Base-by-base conservation (phyloP, 2,329 filamentous ascomycete species). In the Leptodontidium sp. region DNA sequence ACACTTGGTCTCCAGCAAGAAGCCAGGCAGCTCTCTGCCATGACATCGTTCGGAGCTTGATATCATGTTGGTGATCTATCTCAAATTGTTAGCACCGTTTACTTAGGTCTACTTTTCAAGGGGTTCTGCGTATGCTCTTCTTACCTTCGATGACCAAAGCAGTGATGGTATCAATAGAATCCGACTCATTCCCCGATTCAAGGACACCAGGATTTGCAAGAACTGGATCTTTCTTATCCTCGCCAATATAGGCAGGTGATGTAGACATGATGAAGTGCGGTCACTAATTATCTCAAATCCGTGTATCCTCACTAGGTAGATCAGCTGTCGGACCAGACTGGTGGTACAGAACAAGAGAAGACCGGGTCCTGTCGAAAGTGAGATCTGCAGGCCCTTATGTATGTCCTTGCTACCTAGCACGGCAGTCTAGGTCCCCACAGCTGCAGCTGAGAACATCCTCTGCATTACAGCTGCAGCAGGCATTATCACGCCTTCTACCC, bases 21-120 rank as follows among this genome's bases (percentile, higher is more conserved):
- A 85, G 74, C 78, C 82, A 84, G 8, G 83, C 82, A 1, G 82
- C 83, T 73, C 84, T 84, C 70, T 85, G 82, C 84, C 84, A 86
- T 40, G 83, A 81, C 83, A 85, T 85, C 0, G 83, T 85, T n/a
- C 84, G 80, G 14, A 86, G 81, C 72, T 84, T 81, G 77, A 86
- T 86, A 4, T 85, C 84, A 79, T 84, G 82, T 58, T 76, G 70
- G 70, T 83, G 82, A 71, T 84, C 82, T 79, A 47, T 52, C n/a
- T 4, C 6, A 43, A 8, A 3, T 1, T 9, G 26, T 61, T 26
- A 64, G 61, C 29, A n/a, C 29, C 40, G 17, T 21, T 14, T 8
- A n/a, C n/a, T n/a, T 40, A 2, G 35, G 6, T 32, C 24, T 12
- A 58, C 7, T 2, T 11, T 32, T 38, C 8, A 17, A 68, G 47